Evolutionary conservation across 805 yeast genomes (phyloP), one percentile per base, ranked within the genome.

Genomic region (Candida arabinofermentans): DNA sequence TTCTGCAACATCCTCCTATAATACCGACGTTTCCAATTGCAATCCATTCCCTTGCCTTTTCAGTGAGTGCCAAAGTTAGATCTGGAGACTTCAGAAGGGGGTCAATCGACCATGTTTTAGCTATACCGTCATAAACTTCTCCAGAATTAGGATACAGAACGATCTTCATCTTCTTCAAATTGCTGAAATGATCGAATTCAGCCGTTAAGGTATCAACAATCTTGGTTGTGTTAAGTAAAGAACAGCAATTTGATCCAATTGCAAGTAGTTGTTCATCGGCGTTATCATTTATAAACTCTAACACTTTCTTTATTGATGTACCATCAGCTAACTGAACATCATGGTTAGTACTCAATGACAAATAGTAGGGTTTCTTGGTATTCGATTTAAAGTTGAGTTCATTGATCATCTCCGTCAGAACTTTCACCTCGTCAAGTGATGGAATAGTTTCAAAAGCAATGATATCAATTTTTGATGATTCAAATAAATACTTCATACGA

Each of bases 71-170:
- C 14, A 48, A 39, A 42, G 52, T 59, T 36, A 58, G 49, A 36
- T 44, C 40, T 3, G 33, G 21, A 10, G 42, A 30, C 17, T 37
- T 42, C 36, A 43, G 30, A 18, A 27, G 31, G 6, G 55, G 47
- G 31, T 49, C 58, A 17, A 41, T 30, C 2, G 42, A 37, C 81
- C 82, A 77, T 7, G 43, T 51, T 43, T 74, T 70, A 9, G 65
- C 65, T 7, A 51, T 49, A 24, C 72, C 74, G 50, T 80, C 79
- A 55, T 81, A 83, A 8, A 67, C 58, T 54, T 81, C 88, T 2
- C 93, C 93, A 34, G 86, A 77, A 60, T 86, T 86, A 8, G 95
- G 95, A 57, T 85, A 86, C 2, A 78, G 71, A 3, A 82, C 57
- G 23, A 82, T 53, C 4, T 79, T 76, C 24, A 67, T 34, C 3